Conservation (phyloP, 2,329 filamentous ascomycete genomes). For the Colletotrichum gigasporum region DNA sequence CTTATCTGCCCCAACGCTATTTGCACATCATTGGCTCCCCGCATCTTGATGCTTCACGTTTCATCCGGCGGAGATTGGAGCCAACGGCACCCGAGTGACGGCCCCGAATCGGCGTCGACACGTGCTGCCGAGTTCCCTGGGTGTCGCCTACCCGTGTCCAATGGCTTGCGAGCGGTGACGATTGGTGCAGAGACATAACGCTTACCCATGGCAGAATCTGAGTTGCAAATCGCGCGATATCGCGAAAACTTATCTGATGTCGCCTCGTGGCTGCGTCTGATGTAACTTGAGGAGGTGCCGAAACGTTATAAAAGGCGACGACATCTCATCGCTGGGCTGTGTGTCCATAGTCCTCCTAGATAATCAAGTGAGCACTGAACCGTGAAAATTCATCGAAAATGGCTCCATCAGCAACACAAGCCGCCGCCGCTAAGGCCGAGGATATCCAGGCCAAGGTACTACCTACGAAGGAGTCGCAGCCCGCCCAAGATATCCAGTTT, state of each 20-base stretch:
- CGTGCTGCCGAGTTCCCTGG: conserved; percentile 4
- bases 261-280: background rate
- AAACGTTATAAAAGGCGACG: conserved; percentile 6
- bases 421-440: background rate
- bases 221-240: conserved; percentile 18
- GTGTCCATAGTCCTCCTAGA: background rate
- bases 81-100: background rate
- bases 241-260: conserved; percentile 2
- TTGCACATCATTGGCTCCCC: background rate
- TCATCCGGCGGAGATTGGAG: background rate
- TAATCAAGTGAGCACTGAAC: background rate
- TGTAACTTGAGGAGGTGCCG: background rate
- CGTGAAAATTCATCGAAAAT: background rate
- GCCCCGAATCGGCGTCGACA: conserved; percentile 22
- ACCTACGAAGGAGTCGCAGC: conserved; percentile 5
- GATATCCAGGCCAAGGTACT: background rate
- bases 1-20: background rate
- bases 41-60: conserved; percentile 6
- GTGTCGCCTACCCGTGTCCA: background rate
- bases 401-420: conserved; percentile 30
- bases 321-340: background rate
- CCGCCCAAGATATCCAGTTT: background rate
- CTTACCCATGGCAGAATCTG: conserved; percentile 7
- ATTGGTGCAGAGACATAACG: background rate
- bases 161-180: background rate